Base-by-base conservation (phyloP, 495 filamentous ascomycete genomes). In the Elasticomyces elasticus region DNA sequence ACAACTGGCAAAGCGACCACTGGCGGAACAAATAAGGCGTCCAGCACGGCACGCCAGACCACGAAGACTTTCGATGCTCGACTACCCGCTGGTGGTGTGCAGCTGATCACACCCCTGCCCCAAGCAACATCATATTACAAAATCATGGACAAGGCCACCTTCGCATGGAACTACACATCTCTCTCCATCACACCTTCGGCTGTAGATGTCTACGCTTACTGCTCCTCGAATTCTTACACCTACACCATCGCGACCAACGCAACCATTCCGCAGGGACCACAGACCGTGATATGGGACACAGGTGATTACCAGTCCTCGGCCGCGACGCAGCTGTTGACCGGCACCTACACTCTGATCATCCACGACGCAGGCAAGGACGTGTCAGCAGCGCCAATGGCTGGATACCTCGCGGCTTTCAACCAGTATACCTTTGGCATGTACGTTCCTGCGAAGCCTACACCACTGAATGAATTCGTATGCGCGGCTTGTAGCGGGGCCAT, bases 141-240 rank as follows among this genome's bases (percentile, higher is more conserved):
- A 69, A 85, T 97, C 43, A 42, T 35, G 5, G 82, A 96, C 33
- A 76, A 76, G 50, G 74, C 95, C 15, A 95, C 89, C 0, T 91
- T 91, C 68, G 82, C 72, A 0, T 98, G 91, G 90, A 96, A 96
- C 69, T 97, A 95, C 72, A 98, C 92, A 1, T 88, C 84, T 41
- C 73, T 98, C 35, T 77, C 78, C 26, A 81, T 81, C 17, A 84
- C 81, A 0, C 92, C 92, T 0, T 81, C 79, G 2, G 83, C 79
- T 27, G 70, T 98, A 60, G 86, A 98, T 60, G 79, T 96, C 3
- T 69, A 92, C 27, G 85, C 92, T 11, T 83, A 80, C 23, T 94
- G 87, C 79, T 81, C 79, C 33, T 64, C 71, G 49, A 84, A 85
- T 67, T 68, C 73, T 38, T 71, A 69, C 31, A 79, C 76, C 22